Evolutionary conservation across 2,329 filamentous ascomycete species (phyloP), one percentile per base, ranked within the genome.

Genomic region (Ophiocordyceps unilateralis): DNA sequence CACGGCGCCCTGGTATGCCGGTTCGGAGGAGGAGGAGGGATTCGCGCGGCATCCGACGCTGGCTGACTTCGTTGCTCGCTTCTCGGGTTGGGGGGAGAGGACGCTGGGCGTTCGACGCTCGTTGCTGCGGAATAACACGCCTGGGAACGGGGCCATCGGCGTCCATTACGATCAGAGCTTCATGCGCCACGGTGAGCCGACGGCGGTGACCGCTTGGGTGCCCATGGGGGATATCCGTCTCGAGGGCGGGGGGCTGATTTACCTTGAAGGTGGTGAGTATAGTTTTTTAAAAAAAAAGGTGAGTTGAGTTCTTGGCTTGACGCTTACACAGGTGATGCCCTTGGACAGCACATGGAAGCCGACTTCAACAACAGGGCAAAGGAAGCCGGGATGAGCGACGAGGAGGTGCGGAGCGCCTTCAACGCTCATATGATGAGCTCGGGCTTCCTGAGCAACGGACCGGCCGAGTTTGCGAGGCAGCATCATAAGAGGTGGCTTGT

Each of bases 81-180:
- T 78, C 39, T 72, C 67, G 0, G 69, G 67, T 1, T 78, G 74
- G 74, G 67, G 63, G 0, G 61, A 67, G 0, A 52, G 65, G 37
- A 70, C 68, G 0, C 52, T 72, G 4, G 21, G 40, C 0, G 43
- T 57, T 4, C 39, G 62, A 8, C 58, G 73, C 26, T 72, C 69
- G 1, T 52, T 76, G 11, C 53, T 77, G 42, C 58, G 73, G 32
- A 76, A 76, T 47, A 76, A 75, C 48, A 69, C 68, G 0, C 73
- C 73, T 0, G 64, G 65, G 0, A 73, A 69, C 41, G 70, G 71
- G 47, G 70, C 72, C 0, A 76, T 75, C 46, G 72, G 72, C 0
- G 72, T 77, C 3, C 73, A 77, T 46, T 76, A 76, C 49, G 72
- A 77, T 49, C 71, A 76, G 55, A 74, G 69, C 20, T 76, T 76